These are phyloP conservation scores for Maudiozyma barnettii DNA, from an alignment of 805 yeast species.

Conservation along the genomic window DNA sequence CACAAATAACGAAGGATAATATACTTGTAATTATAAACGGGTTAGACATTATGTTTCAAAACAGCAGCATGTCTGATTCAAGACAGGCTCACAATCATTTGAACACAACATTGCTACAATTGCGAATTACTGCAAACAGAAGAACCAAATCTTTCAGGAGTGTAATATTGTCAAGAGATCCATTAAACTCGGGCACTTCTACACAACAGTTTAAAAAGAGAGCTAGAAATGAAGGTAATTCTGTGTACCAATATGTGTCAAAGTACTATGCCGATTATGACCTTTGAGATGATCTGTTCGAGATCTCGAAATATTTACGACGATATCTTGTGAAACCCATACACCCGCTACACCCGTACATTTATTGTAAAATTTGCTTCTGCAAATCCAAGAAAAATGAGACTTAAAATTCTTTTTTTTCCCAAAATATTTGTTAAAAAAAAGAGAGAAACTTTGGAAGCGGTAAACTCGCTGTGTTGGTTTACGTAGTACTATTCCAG, in stretches of 20 bases:
- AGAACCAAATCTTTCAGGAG: constrained; percentile 1
- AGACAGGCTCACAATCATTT: constrained; percentile 16
- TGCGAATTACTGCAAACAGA: constrained; percentile 15
- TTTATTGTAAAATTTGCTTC: too few relatives aligned
- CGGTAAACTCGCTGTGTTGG: too few relatives aligned
- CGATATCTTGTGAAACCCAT: not conserved
- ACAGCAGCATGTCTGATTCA: constrained; percentile 14
- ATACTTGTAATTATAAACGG: constrained; percentile 17
- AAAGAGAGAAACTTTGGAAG: too few relatives aligned
- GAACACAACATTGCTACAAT: constrained; percentile 15
- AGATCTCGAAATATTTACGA: not conserved
- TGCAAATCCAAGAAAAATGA: too few relatives aligned
- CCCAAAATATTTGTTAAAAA: too few relatives aligned
- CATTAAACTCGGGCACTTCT: not conserved
- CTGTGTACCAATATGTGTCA: constrained; percentile 18
- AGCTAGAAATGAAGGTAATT: constrained; percentile 11
- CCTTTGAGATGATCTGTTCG: not conserved
- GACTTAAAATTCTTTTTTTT: too few relatives aligned
- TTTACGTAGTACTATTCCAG: too few relatives aligned
- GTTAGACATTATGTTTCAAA: constrained; percentile 23
- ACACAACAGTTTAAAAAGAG: constrained; percentile 7
- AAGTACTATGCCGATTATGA: constrained; percentile 19
- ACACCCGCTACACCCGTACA: not conserved
- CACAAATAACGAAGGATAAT: not conserved
- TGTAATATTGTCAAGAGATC: not conserved